Evolutionary conservation across 2,329 filamentous ascomycete genomes (phyloP), one percentile per base, ranked within the genome.

Genomic region (Beauveria rudraprayagi): DNA sequence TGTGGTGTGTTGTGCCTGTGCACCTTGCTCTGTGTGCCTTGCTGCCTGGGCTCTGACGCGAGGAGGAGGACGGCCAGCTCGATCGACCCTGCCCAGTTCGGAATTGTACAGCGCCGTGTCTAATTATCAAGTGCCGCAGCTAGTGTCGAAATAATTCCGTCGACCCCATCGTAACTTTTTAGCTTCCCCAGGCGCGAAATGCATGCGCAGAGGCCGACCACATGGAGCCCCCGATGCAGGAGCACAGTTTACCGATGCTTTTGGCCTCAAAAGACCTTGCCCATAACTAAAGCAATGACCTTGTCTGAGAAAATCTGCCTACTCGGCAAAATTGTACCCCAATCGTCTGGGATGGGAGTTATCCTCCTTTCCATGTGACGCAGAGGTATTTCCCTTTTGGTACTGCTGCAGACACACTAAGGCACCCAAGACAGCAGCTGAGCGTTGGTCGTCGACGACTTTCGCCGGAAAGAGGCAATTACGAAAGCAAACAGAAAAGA

Each of bases 381-480:
- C 56, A 58, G 37, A 51, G 56, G 47, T 16, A 51, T 19, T 58
- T 58, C 56, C 47, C 24, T 30, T 51, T 58, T 17, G 34, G 46
- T 51, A 37, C 37, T 58, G 56, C 34, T 58, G 56, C 56, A 58
- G 56, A 51, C 24, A 24, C 47, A 58, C 46, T 51, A 58, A 44
- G 40, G 46, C 34, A 28, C 30, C 43, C 47, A 34, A 58, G 56
- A 51, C 47, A 40, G 30, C 19, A 19, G 55, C 55, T 41, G 44
- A 50, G 47, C 34, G 41, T 19, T 37, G 43, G n/a, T 24, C 10
- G 19, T 34, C 24, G 28, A 47, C 22, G 5, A 17, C 40, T 43
- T 54, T 43, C 24, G 17, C 40, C 2, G 26, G 26, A 9, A 37
- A 37, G 44, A 44, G n/a, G 16, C 3, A 19, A 26, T 14, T 22